Evolutionary conservation across 805 yeast genomes (phyloP), one percentile per base, ranked within the genome.

Genomic region (Dipodascopsis uninucleata): DNA sequence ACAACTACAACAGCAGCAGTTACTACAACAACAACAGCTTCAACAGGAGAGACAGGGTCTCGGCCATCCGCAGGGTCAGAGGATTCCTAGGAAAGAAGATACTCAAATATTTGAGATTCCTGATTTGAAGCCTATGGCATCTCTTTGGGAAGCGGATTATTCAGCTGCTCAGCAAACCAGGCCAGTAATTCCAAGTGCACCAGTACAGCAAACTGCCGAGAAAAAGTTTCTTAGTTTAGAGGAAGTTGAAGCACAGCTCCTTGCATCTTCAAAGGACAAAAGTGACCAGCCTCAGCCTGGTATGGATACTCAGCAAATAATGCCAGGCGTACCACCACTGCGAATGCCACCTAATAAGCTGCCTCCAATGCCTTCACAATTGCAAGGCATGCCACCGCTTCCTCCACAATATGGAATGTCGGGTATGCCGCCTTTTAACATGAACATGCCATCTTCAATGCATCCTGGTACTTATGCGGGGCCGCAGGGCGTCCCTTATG

Each of bases 231-330:
- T 84, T 56, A 82, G 95, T 8, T 70, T 86, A 62, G 90, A 84
- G 61, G 94, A 88, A 57, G 76, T 88, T 53, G 96, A 88, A 66
- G 86, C 95, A 6, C 86, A 79, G 58, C 70, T 82, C 61, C 69
- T 79, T 47, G 71, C 75, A 4, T 60, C 53, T 18, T 60, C 53
- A 31, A 55, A 52, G 17, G 58, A 16, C 22, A 60, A 40, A 41
- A 53, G 56, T 42, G 59, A 58, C 38, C 55, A 42, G 41, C 61
- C 35, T 17, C 36, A 6, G 7, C 38, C 7, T n/a, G 41, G 33
- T n/a, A n/a, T 35, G 39, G 8, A 21, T 14, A 64, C 61, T 10
- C 59, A 58, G n/a, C 39, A 10, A 28, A 28, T 18, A 25, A 25
- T 21, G 28, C 31, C 36, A 18, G 26, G 22, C 29, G 29, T 23